Conservation (phyloP, 768 basidiomycete genomes). For the Xerocomus brunneocitrinus region DNA sequence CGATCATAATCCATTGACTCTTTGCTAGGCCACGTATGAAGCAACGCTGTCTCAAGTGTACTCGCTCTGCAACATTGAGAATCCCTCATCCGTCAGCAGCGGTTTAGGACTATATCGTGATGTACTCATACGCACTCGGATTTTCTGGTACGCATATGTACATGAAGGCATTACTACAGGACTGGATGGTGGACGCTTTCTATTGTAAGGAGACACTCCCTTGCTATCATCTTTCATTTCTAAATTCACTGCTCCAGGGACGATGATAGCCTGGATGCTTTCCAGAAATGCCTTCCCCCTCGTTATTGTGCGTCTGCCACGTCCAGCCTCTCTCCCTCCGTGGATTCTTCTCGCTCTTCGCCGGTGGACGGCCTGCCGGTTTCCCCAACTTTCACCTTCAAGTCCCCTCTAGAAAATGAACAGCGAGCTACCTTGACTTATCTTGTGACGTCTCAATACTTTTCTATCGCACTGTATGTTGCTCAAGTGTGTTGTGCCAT, state of each 20-base stretch:
- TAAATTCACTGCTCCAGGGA: slow-evolving; percentile 39
- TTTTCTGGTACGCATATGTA: slow-evolving; percentile 88
- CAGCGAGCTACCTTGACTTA: slow-evolving; percentile 41
- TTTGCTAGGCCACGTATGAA: slow-evolving; percentile 64
- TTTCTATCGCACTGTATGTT: slow-evolving; percentile 69
- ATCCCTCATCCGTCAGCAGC: slow-evolving; percentile 41
- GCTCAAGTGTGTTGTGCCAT: slow-evolving; percentile 74
- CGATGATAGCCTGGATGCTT: slow-evolving; percentile 70
- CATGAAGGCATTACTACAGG: slow-evolving; percentile 83
- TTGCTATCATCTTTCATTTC: neutral
- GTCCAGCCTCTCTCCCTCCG: slow-evolving; percentile 31
- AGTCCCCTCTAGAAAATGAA: slow-evolving; percentile 21
- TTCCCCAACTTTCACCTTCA: slow-evolving; percentile 22
- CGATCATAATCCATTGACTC: slow-evolving; percentile 3
- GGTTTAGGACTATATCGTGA: slow-evolving; percentile 55
- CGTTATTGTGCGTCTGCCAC: slow-evolving; percentile 29
- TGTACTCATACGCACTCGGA: slow-evolving; percentile 59
- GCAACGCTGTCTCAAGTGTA: slow-evolving; percentile 79
- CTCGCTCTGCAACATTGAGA: slow-evolving; percentile 59
- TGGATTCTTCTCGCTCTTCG: slow-evolving; percentile 33
- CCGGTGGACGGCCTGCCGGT: slow-evolving; percentile 22
- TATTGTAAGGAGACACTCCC: slow-evolving; percentile 52
- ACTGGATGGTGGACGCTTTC: slow-evolving; percentile 77
- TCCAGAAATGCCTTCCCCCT: slow-evolving; percentile 60
- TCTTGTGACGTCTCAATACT: slow-evolving; percentile 52